Evolutionary conservation across 805 yeast species (phyloP).

Genomic region (Starmerella davenportii): DNA sequence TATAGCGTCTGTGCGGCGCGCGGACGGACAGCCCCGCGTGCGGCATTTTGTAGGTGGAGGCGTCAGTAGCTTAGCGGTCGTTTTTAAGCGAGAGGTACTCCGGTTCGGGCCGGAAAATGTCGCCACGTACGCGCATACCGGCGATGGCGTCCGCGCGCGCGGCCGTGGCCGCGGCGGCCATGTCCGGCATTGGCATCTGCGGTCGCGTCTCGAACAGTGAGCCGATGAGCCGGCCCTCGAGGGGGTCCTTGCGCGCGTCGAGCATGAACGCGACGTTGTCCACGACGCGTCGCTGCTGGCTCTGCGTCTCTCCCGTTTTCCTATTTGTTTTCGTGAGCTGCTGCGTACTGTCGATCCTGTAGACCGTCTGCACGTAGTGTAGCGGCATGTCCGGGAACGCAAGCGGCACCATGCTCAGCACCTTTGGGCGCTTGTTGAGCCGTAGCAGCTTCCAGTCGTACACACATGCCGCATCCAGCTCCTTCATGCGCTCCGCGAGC

Average conservation of each 20-base stretch:
- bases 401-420: constrained; percentile 50
- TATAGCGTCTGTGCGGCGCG: too few relatives aligned
- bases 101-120: constrained; percentile 23
- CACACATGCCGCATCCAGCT: constrained; percentile 39
- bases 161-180: constrained; percentile 12
- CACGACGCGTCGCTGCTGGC: constrained; percentile 34
- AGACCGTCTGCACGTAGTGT: constrained; percentile 41
- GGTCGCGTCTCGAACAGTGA: constrained; percentile 41
- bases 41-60: too few relatives aligned
- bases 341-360: constrained; percentile 46
- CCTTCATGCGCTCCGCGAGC: constrained; percentile 31
- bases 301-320: constrained; percentile 29
- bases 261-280: constrained; percentile 47
- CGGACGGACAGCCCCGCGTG: too few relatives aligned
- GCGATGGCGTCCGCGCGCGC: constrained; percentile 17
- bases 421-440: constrained; percentile 53
- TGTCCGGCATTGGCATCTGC: constrained; percentile 20
- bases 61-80: too few relatives aligned
- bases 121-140: constrained; percentile 25
- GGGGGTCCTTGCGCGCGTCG: constrained; percentile 35
- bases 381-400: constrained; percentile 40
- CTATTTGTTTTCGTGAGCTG: constrained; percentile 33
- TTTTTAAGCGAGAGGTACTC: constrained; percentile 15
- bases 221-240: constrained; percentile 43
- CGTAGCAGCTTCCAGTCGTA: constrained; percentile 64